A percentile compares a stretch with the other conserved stretches of the same genome.
Conservation (phyloP, 345 rosid genomes). For the Dimocarpus longan region DNA sequence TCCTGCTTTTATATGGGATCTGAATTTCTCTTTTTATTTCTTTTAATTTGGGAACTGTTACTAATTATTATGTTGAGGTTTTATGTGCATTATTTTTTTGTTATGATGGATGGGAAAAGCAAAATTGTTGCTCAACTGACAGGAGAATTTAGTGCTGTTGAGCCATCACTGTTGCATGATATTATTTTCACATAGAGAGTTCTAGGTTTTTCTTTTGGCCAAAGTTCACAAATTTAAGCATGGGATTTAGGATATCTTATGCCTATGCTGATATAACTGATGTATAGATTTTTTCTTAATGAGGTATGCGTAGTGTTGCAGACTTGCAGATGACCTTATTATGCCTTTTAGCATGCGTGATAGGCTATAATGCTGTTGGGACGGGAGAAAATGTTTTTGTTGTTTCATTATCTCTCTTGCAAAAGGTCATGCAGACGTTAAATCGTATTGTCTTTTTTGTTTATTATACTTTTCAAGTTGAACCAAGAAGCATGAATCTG, state of each 20-base stretch:
- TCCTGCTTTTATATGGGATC: constrained; percentile 13
- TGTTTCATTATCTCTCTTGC: neutral
- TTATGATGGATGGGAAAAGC: neutral
- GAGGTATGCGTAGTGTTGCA: neutral
- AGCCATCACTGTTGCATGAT: neutral
- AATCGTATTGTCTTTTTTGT: neutral
- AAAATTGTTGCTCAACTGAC: neutral
- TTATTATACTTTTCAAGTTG: neutral
- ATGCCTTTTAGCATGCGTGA: neutral
- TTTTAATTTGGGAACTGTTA: constrained; percentile 11
- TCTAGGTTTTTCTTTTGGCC: neutral
- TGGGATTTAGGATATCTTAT: neutral
- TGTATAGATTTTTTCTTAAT: neutral
- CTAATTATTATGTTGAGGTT: neutral
- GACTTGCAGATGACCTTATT: neutral
- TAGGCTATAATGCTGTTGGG: neutral
- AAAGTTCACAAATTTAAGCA: neutral
- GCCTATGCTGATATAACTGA: neutral
- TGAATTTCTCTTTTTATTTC: constrained; percentile 8
- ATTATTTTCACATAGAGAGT: neutral
- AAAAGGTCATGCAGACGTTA: neutral
- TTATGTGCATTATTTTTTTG: constrained; percentile 1
- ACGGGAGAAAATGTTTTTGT: neutral
- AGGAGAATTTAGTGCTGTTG: neutral
- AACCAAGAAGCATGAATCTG: constrained; percentile 4